Conservation (phyloP, 2,329 filamentous ascomycete genomes). For the Trichoderma hamatum region DNA sequence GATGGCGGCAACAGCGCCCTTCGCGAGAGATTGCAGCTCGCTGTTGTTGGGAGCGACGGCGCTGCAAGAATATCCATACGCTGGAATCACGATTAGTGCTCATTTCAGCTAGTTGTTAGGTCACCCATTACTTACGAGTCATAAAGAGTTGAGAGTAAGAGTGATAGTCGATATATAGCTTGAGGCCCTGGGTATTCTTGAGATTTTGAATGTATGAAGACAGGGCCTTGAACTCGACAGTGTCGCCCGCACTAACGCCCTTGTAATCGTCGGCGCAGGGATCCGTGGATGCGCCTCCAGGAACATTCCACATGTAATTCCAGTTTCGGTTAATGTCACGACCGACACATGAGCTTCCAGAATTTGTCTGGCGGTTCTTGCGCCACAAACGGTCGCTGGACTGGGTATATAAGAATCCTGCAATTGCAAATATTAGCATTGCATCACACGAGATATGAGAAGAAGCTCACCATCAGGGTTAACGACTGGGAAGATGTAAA, state of each 20-base stretch:
- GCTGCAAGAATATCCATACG: conserved; percentile 63
- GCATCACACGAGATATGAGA: background rate
- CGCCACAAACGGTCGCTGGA: conserved; percentile 62
- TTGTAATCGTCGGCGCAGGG: conserved; percentile 56
- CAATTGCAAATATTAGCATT: background rate
- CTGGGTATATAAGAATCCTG: conserved; percentile 62
- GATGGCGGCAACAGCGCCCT: conserved; percentile 55
- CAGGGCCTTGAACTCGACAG: conserved; percentile 56
- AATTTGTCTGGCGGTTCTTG: conserved; percentile 56
- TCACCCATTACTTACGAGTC: conserved; percentile 60
- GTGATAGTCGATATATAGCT: conserved; percentile 68
- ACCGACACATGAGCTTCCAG: conserved; percentile 50
- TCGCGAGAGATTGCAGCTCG: conserved; percentile 53
- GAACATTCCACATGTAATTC: conserved; percentile 56
- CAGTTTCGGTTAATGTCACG: conserved; percentile 65
- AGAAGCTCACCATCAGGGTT: conserved; percentile 58
- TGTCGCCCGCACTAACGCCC: conserved; percentile 48
- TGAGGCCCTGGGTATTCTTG: conserved; percentile 51
- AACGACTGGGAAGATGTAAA: conserved; percentile 65
- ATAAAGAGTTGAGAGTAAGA: conserved; percentile 64
- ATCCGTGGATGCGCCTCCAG: conserved; percentile 54
- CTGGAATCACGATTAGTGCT: conserved; percentile 47
- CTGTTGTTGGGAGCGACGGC: conserved; percentile 49
- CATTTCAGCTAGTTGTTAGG: conserved; percentile 31
- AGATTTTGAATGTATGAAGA: conserved; percentile 41